A percentile compares a stretch with the other conserved stretches of the same genome.
phyloP scores from a whole-genome alignment of 495 filamentous ascomycete genomes.

The Aspergillus coremiiformis region DNA sequence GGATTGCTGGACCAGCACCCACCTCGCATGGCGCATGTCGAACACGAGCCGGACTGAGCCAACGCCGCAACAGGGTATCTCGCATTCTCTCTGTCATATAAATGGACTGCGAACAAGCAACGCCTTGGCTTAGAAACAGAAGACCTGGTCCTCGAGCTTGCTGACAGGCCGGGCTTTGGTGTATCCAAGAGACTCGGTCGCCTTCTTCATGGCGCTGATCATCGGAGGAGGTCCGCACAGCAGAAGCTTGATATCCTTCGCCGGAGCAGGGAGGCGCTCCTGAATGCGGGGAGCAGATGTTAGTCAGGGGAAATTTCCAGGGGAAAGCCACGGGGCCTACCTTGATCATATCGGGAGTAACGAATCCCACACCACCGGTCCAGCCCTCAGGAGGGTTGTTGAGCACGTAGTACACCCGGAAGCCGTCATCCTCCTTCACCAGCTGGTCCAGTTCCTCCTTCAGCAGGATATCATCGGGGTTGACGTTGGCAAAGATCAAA shows the following conservation, averaged over 20 bases:
- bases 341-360: constrained; percentile 92
- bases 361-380: constrained; percentile 86
- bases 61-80: neutral
- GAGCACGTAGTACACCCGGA: constrained; percentile 87
- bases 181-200: constrained; percentile 79
- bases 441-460: constrained; percentile 83
- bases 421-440: constrained; percentile 63
- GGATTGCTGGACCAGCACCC: neutral
- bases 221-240: constrained; percentile 95
- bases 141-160: constrained; percentile 96
- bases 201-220: constrained; percentile 96
- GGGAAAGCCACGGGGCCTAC: constrained; percentile 39
- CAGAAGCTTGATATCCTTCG: constrained; percentile 86
- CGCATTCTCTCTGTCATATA: neutral
- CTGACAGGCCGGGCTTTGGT: constrained; percentile 86
- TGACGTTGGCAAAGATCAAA: constrained; percentile 94
- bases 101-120: neutral
- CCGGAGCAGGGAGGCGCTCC: constrained; percentile 77
- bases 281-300: constrained; percentile 19
- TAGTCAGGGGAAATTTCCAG: constrained; percentile 4
- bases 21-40: neutral
- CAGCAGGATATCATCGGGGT: constrained; percentile 83
- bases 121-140: constrained; percentile 71
- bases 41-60: neutral
- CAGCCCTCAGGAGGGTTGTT: constrained; percentile 92